Evolutionary conservation across 441 rosid species (phyloP).

Genomic region (Flueggea neowawraea): DNA sequence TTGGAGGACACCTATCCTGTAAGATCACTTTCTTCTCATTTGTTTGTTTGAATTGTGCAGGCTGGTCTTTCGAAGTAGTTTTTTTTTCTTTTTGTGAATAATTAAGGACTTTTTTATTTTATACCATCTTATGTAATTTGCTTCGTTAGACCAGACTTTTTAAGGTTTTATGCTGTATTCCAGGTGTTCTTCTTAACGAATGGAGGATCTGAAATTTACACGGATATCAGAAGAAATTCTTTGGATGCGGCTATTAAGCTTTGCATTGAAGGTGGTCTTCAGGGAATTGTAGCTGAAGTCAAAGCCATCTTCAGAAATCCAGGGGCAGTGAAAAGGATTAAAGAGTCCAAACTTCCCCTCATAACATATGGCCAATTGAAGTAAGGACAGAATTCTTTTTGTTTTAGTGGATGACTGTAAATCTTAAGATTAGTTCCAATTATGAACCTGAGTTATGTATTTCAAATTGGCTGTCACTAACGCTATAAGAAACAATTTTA

Average conservation of each 20-base stretch:
- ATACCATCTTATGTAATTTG: neutral
- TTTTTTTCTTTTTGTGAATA: too few species aligned
- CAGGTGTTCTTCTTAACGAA: constrained; percentile 83
- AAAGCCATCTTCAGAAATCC: constrained; percentile 70
- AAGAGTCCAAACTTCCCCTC: constrained; percentile 65
- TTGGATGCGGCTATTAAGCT: constrained; percentile 72
- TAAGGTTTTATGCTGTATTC: neutral
- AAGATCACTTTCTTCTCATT: constrained; percentile 12
- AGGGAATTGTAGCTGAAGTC: constrained; percentile 88
- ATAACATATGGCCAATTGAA: constrained; percentile 77
- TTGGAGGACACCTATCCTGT: constrained; percentile 69
- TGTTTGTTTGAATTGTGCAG: neutral
- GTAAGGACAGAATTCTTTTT: constrained; percentile 20
- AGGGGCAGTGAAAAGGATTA: constrained; percentile 57
- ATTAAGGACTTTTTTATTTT: too few species aligned
- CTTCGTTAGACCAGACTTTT: neutral
- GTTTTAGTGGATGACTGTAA: neutral
- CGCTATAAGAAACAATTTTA: neutral
- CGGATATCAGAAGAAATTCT: constrained; percentile 70
- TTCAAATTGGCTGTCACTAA: too few species aligned
- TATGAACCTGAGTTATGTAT: too few species aligned
- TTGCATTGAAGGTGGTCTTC: constrained; percentile 69
- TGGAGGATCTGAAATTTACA: constrained; percentile 63
- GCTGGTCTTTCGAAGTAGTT: too few species aligned
- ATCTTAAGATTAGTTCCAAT: too few species aligned